Conservation (phyloP, 352 stramenopile genomes). For the Blastocystis sp. region DNA sequence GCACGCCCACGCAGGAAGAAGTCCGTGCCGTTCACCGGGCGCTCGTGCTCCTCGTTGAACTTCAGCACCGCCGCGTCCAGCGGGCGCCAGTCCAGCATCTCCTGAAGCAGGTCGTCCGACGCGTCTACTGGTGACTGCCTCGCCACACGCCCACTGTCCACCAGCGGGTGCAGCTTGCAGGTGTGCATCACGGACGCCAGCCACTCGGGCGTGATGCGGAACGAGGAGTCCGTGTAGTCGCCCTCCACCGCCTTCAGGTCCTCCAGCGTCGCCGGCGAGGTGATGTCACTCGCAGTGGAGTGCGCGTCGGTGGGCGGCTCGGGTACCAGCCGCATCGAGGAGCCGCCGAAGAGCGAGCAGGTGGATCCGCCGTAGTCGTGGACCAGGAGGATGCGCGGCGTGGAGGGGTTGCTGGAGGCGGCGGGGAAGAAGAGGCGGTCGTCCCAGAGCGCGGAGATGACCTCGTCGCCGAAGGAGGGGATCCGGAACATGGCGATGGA, state of each 20-base stretch:
- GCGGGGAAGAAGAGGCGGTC: neutral
- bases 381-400: neutral
- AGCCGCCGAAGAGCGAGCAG: conserved; percentile 36
- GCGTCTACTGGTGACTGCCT: neutral
- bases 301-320: neutral
- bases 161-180: conserved; percentile 40
- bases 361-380: conserved; percentile 30
- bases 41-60: conserved; percentile 38
- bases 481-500: conserved; percentile 68
- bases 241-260: conserved; percentile 60
- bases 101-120: conserved; percentile 34
- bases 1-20: conserved; percentile 26
- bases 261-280: conserved; percentile 44
- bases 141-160: neutral
- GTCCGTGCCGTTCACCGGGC: conserved; percentile 24
- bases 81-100: conserved; percentile 59
- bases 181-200: conserved; percentile 35
- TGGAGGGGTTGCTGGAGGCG: neutral
- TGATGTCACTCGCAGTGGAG: neutral
- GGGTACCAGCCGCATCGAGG: neutral
- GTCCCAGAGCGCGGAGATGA: conserved; percentile 51
- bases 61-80: conserved; percentile 31
- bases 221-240: conserved; percentile 5
- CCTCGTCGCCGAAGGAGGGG: conserved; percentile 58
- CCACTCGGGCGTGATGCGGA: conserved; percentile 45